Percentiles rank a stretch among this genome's conserved stretches.
phyloP scores from a whole-genome alignment of 176 grass and related monocot genomes.

The Aegilops sharonensis region DNA sequence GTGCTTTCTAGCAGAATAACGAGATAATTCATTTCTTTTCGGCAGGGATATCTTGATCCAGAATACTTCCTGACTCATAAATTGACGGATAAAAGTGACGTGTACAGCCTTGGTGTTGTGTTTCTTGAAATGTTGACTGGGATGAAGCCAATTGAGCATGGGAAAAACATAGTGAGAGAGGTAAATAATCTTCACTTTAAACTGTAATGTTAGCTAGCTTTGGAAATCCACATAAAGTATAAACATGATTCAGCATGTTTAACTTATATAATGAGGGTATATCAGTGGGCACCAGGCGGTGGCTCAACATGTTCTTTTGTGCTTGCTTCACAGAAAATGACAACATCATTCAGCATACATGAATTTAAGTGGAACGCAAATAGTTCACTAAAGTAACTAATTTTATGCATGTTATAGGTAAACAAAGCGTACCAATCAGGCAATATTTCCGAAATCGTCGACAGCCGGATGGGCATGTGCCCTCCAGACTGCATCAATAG shows the following conservation, averaged over 20 bases:
- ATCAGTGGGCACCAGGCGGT: not conserved
- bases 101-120: conserved; percentile 88
- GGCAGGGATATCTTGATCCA: conserved; percentile 94
- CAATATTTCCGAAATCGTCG: conserved; percentile 50
- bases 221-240: not conserved
- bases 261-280: not conserved
- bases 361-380: not conserved
- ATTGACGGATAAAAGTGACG: conserved; percentile 92
- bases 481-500: conserved; percentile 58
- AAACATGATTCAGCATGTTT: not conserved
- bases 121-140: conserved; percentile 86
- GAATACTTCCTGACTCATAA: conserved; percentile 93
- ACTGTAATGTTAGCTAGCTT: not conserved
- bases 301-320: not conserved
- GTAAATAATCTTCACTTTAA: conserved; percentile 35
- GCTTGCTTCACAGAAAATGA: conserved; percentile 9
- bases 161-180: conserved; percentile 98
- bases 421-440: conserved; percentile 62
- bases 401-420: conserved; percentile 45
- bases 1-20: not conserved
- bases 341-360: not conserved
- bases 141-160: conserved; percentile 82
- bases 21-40: conserved; percentile 10
- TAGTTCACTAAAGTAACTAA: conserved; percentile 14
- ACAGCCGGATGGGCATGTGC: conserved; percentile 61